Percentiles rank a stretch among this genome's conserved stretches.
Evolutionary conservation across 208 protist genomes (phyloP).

Genomic region (Angomonas ambiguus): DNA sequence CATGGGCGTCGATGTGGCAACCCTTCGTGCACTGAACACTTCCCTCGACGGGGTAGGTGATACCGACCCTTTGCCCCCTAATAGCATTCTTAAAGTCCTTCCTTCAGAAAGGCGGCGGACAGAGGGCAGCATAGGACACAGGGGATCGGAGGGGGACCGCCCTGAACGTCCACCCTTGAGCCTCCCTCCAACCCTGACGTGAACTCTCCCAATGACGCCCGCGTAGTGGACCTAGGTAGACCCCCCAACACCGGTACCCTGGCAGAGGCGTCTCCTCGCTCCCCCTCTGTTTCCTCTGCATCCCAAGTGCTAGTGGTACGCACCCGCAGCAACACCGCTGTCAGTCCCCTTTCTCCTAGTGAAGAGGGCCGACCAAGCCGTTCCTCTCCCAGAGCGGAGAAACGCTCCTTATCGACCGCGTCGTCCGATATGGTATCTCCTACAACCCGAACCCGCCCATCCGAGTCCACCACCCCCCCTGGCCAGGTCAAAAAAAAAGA

Average conservation of each 20-base stretch:
- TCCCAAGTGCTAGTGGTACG: background rate
- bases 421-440: background rate
- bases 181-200: too few relatives aligned
- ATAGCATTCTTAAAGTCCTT: background rate
- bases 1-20: background rate
- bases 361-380: background rate
- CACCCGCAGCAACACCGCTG: background rate
- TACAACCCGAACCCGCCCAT: too few relatives aligned
- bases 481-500: background rate
- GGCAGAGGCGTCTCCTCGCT: background rate
- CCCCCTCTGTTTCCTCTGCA: background rate
- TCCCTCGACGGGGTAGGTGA: background rate
- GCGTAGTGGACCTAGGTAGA: too few relatives aligned
- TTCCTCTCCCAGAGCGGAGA: background rate
- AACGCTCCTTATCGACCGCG: background rate
- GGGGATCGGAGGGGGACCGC: too few relatives aligned
- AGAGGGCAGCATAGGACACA: background rate
- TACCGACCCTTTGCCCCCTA: background rate
- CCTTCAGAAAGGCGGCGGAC: background rate
- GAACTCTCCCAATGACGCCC: too few relatives aligned
- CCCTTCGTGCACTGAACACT: background rate
- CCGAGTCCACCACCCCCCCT: background rate
- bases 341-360: too few relatives aligned
- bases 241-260: background rate
- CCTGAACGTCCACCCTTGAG: too few relatives aligned